Evolutionary conservation across 257 asterid genomes (phyloP).

Genomic region (Solanum clarkiae): DNA sequence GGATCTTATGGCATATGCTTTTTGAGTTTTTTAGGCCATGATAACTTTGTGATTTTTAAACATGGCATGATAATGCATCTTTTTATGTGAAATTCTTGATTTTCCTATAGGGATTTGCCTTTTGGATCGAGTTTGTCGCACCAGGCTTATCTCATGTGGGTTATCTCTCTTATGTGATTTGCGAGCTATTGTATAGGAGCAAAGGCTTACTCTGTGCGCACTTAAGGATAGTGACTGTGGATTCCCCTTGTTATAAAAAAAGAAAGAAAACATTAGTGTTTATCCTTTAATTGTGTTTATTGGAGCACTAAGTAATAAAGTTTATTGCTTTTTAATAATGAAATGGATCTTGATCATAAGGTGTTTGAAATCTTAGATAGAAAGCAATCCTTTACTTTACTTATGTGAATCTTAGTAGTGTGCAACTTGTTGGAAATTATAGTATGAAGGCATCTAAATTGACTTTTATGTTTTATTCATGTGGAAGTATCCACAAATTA

Average conservation of each 20-base stretch:
- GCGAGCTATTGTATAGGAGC: too few relatives aligned
- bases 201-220: too few relatives aligned
- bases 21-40: neutral
- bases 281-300: neutral
- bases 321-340: neutral
- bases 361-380: neutral
- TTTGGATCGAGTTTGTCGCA: too few relatives aligned
- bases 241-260: too few relatives aligned
- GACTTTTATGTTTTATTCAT: neutral
- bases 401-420: neutral
- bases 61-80: neutral
- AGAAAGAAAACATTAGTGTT: neutral
- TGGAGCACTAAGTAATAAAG: neutral
- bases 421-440: neutral
- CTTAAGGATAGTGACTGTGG: too few relatives aligned
- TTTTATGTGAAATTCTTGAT: neutral
- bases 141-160: accelerated
- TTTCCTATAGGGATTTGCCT: neutral
- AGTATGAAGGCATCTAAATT: neutral
- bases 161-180: too few relatives aligned
- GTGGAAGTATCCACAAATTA: neutral
- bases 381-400: neutral
- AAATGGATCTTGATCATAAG: neutral
- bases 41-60: too few relatives aligned
- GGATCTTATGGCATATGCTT: neutral